Percentiles rank a stretch among this genome's conserved stretches.
phyloP scores from a whole-genome alignment of 2,329 filamentous ascomycete genomes.

The Neonectria hederae region DNA sequence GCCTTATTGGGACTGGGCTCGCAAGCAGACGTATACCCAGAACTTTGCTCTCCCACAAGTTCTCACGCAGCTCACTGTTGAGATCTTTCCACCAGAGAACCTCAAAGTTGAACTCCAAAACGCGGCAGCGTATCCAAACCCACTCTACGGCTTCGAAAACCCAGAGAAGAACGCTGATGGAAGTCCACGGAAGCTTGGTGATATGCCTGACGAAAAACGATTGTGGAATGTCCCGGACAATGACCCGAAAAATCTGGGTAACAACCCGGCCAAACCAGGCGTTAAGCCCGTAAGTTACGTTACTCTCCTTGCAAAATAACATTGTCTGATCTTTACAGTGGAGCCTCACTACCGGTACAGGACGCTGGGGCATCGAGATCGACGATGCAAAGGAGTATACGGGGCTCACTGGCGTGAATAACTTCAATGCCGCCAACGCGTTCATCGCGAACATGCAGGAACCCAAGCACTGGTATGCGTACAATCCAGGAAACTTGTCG shows the following conservation, averaged over 20 bases:
- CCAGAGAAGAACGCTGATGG: constrained; percentile 17
- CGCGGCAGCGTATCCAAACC: not conserved
- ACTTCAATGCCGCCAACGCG: constrained; percentile 2
- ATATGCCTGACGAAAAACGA: constrained; percentile 21
- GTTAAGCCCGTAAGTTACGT: too few relatives aligned
- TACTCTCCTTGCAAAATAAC: too few relatives aligned
- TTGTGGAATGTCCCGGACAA: constrained; percentile 25
- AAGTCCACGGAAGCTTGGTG: constrained; percentile 20
- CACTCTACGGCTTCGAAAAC: constrained; percentile 16
- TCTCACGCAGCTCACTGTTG: not conserved
- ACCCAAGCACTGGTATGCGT: too few relatives aligned
- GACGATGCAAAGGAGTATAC: not conserved
- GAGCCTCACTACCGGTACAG: constrained; percentile 6
- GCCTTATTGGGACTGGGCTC: constrained; percentile 50
- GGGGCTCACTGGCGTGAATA: constrained; percentile 19
- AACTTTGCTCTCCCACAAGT: constrained; percentile 13
- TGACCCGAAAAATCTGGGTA: not conserved
- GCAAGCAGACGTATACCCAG: constrained; percentile 23
- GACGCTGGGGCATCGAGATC: constrained; percentile 15
- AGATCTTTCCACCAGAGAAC: constrained; percentile 13
- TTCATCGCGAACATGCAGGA: not conserved
- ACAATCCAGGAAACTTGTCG: constrained; percentile 31
- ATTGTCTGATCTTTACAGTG: not conserved
- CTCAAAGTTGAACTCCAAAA: too few relatives aligned
- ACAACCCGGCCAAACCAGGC: not conserved